Evolutionary conservation across 2,329 filamentous ascomycete species (phyloP).

Genomic region (Trichophyton schoenleinii): DNA sequence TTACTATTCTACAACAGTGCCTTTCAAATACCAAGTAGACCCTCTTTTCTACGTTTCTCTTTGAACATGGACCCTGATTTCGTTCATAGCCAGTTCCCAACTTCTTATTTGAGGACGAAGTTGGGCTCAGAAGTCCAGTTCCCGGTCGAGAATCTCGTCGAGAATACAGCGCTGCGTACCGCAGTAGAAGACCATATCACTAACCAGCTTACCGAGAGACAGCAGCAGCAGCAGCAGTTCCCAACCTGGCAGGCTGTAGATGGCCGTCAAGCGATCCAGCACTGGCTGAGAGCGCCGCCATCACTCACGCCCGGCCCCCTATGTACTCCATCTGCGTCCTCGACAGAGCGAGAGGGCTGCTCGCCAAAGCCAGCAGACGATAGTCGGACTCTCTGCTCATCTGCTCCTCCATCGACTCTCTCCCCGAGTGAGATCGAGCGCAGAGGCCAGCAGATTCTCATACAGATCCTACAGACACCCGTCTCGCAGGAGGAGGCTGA

Average conservation of each 20-base stretch:
- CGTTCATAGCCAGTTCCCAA: background rate
- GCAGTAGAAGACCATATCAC: no score
- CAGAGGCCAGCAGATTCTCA: background rate
- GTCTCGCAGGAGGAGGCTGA: background rate
- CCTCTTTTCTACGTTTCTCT: background rate
- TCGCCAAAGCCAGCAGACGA: background rate
- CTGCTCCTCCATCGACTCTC: background rate
- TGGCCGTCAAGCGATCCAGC: no score
- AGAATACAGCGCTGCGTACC: no score
- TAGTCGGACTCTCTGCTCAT: background rate
- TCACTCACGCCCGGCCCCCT: background rate
- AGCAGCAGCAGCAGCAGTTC: background rate
- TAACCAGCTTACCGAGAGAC: background rate
- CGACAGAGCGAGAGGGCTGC: no score
- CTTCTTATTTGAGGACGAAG: background rate
- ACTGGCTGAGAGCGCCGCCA: background rate
- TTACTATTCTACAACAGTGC: background rate
- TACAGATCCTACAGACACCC: background rate
- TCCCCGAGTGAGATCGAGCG: background rate
- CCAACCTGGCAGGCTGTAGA: no score
- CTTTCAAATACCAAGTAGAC: background rate
- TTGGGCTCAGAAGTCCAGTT: background rate
- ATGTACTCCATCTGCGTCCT: background rate
- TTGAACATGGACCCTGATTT: background rate
- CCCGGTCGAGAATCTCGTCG: background rate